Percentiles rank a stretch among this genome's conserved stretches.
Evolutionary conservation across 805 yeast species (phyloP).

Genomic region (Priceomyces fermenticarens): DNA sequence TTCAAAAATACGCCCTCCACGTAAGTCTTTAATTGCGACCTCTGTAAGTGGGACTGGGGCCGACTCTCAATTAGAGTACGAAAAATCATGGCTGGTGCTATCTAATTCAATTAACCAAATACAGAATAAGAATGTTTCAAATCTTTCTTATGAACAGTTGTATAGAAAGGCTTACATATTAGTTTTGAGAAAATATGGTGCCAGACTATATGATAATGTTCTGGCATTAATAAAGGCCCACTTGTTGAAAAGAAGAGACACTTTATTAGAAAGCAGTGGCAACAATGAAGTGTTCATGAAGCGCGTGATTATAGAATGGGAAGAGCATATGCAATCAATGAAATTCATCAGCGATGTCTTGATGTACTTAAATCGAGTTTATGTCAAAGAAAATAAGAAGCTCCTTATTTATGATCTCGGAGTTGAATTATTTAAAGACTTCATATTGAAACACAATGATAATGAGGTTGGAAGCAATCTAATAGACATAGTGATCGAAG

Average conservation of each 20-base stretch:
- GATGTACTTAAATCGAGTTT: slow-evolving; percentile 84
- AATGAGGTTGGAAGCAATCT: slow-evolving; percentile 51
- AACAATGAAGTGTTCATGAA: slow-evolving; percentile 33
- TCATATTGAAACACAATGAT: slow-evolving; percentile 49
- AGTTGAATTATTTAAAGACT: slow-evolving; percentile 59
- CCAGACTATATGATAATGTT: slow-evolving; percentile 61
- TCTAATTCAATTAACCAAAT: slow-evolving; percentile 70
- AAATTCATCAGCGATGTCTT: slow-evolving; percentile 78
- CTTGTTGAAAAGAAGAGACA: slow-evolving; percentile 25
- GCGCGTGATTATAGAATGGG: slow-evolving; percentile 53
- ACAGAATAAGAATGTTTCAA: slow-evolving; percentile 66
- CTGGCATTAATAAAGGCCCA: slow-evolving; percentile 45
- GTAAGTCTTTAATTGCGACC: slow-evolving; percentile 32
- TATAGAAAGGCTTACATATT: slow-evolving; percentile 76
- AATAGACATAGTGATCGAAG: slow-evolving; percentile 48
- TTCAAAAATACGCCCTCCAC: slow-evolving; percentile 66
- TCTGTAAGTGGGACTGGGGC: slow-evolving; percentile 17
- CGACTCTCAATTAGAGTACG: slow-evolving; percentile 49
- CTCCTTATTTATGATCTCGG: slow-evolving; percentile 74
- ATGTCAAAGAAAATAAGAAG: slow-evolving; percentile 64
- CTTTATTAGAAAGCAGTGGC: slow-evolving; percentile 15
- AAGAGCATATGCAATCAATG: slow-evolving; percentile 68
- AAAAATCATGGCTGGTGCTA: slow-evolving; percentile 63
- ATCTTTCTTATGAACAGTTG: slow-evolving; percentile 75
- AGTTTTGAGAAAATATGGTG: slow-evolving; percentile 70